phyloP scores from a whole-genome alignment of 768 basidiomycete genomes.

The Lactarius vividus region DNA sequence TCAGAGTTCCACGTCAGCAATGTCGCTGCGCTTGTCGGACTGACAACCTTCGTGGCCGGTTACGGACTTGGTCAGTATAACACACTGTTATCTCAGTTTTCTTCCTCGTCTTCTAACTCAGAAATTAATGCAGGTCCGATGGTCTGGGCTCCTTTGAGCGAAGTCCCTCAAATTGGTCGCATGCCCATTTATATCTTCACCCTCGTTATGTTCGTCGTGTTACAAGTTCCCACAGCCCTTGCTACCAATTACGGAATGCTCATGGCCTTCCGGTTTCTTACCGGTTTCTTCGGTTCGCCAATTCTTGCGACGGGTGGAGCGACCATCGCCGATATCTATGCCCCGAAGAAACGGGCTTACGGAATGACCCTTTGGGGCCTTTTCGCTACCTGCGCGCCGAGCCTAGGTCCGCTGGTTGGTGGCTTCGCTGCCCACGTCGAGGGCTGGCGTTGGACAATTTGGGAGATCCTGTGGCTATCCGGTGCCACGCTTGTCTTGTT shows the following conservation, averaged over 20 bases:
- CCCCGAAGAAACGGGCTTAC: conserved; percentile 30
- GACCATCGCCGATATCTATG: conserved; percentile 32
- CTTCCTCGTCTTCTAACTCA: not conserved
- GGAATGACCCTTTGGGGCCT: conserved; percentile 33
- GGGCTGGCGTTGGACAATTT: conserved; percentile 38
- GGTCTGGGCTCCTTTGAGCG: conserved; percentile 35
- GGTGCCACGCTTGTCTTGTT: conserved; percentile 32
- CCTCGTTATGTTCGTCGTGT: conserved; percentile 34
- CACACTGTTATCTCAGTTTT: not conserved
- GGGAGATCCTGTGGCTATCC: conserved; percentile 37
- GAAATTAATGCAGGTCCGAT: conserved; percentile 29
- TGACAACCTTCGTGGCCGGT: conserved; percentile 33
- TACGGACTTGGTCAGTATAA: conserved; percentile 29
- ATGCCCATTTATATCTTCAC: conserved; percentile 37
- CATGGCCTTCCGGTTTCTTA: conserved; percentile 37
- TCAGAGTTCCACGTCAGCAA: conserved; percentile 33
- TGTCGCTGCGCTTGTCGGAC: conserved; percentile 35
- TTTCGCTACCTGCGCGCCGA: conserved; percentile 34
- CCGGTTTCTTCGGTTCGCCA: conserved; percentile 37
- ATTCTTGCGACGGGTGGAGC: conserved; percentile 37
- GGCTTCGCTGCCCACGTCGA: conserved; percentile 36
- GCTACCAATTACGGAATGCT: conserved; percentile 35
- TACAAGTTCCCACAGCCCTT: conserved; percentile 38
- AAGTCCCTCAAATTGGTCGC: conserved; percentile 36
- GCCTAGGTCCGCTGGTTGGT: conserved; percentile 36